Evolutionary conservation across 805 yeast genomes (phyloP).

Genomic region (Candida ulmi): DNA sequence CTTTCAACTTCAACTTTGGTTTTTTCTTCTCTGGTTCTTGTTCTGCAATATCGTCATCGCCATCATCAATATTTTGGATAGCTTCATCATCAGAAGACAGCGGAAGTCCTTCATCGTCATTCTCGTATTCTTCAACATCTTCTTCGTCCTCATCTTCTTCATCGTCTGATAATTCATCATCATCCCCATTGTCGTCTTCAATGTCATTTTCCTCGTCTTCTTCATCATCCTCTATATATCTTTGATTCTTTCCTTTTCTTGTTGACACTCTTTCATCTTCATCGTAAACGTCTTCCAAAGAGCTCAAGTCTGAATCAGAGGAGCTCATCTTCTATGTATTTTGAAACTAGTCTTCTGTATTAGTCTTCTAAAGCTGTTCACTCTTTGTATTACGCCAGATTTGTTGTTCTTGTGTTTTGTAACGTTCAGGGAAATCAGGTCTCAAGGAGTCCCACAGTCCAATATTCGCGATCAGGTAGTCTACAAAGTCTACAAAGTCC

Average conservation of each 20-base stretch:
- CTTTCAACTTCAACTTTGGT: conserved; percentile 14
- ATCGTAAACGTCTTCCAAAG: not conserved
- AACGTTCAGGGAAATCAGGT: too few species aligned
- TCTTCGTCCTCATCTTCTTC: conserved; percentile 13
- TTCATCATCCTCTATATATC: conserved; percentile 10
- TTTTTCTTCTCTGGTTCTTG: conserved; percentile 3
- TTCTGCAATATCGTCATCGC: conserved; percentile 11
- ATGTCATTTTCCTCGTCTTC: conserved; percentile 10
- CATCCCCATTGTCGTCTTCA: too few species aligned
- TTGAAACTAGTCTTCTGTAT: not conserved
- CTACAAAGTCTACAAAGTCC: too few species aligned
- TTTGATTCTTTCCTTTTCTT: conserved; percentile 3
- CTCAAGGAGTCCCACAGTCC: too few species aligned
- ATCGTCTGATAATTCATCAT: conserved; percentile 12
- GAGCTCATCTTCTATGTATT: not conserved
- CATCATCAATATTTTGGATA: conserved; percentile 10
- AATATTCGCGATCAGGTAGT: too few species aligned
- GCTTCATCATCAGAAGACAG: conserved; percentile 11
- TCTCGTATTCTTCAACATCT: conserved; percentile 7
- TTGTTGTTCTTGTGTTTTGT: too few species aligned
- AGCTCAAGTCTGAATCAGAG: conserved; percentile 15
- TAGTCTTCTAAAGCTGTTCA: too few species aligned
- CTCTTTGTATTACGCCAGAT: too few species aligned
- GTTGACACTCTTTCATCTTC: conserved; percentile 1
- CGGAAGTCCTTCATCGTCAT: conserved; percentile 3